Evolutionary conservation across 2,329 filamentous ascomycete genomes (phyloP), one percentile per base, ranked within the genome.

Genomic region (Venturia effusa): DNA sequence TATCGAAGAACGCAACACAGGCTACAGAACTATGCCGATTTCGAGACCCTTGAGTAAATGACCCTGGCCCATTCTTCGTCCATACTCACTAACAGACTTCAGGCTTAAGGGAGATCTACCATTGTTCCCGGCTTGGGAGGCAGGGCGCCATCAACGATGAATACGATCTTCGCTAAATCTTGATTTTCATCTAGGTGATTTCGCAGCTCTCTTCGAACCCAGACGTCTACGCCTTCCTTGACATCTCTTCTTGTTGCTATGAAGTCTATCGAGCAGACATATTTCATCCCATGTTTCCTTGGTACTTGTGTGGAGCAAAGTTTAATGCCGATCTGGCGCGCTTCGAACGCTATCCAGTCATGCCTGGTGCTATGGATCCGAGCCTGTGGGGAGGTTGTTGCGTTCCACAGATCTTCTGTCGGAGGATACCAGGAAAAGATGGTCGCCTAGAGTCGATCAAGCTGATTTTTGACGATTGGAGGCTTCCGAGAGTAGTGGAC

Each of bases 41-140:
- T 95, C 73, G 93, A 97, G 75, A 75, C 91, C 61, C 78, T 96
- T 39, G 86, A 83, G 88, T 90, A 77, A 71, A 84, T 39, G n/a
- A 15, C 43, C 27, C 19, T 17, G 3, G 11, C n/a, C 15, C 27
- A 4, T 10, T 30, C 22, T 41, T 41, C 59, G n/a, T 51, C 41
- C 32, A 4, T 37, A 27, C 22, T 19, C 30, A 8, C 34, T 54
- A 24, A 60, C 48, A 39, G 13, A 4, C 15, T 45, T 17, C n/a
- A 63, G 61, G 22, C 39, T 65, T 2, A 61, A 24, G 1, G 64
- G 48, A 30, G 45, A 65, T 17, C 45, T 61, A 15, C 64, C 64
- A 7, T 22, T 34, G n/a, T 65, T 63, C 37, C 64, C 64, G 27
- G 61, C 64, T 57, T 65, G 64, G 64, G 61, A 65, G 55, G 61